Conservation (phyloP, 257 asterid species). For the Buddleja alternifolia region DNA sequence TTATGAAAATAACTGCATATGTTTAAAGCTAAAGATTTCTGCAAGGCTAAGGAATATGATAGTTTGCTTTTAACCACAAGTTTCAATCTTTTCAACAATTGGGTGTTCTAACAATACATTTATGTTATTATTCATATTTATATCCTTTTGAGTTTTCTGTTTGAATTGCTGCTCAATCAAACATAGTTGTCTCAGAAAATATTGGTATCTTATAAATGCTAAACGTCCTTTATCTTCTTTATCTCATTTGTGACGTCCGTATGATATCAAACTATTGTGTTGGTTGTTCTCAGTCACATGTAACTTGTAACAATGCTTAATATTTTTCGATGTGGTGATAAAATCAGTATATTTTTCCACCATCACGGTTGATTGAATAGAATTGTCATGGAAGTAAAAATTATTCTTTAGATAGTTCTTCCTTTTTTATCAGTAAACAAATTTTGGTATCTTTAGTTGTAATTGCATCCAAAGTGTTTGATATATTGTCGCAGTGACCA, state of each 20-base stretch:
- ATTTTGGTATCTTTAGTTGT: not conserved
- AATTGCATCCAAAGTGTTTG: slow-evolving; percentile 40
- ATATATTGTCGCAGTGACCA: slow-evolving; percentile 41
- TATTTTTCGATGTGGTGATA: not conserved
- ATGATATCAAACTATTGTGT: not conserved
- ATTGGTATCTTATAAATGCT: not conserved
- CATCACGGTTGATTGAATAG: not conserved
- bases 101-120: not conserved
- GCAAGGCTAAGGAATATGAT: not conserved
- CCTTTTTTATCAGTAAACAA: not conserved
- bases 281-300: not conserved
- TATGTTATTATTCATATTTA: not conserved
- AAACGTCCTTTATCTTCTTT: not conserved
- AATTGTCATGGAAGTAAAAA: not conserved
- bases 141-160: not conserved
- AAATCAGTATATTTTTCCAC: slow-evolving; percentile 11
- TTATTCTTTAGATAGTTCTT: not conserved
- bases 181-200: not conserved
- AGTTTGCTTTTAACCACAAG: not conserved
- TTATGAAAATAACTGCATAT: not conserved
- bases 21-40: not conserved
- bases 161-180: not conserved
- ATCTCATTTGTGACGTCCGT: too few species aligned
- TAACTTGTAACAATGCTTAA: not conserved
- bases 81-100: not conserved